A percentile compares a stretch with the other conserved stretches of the same genome.
phyloP scores from a whole-genome alignment of 2,329 filamentous ascomycete species.

The Aureobasidium lini region DNA sequence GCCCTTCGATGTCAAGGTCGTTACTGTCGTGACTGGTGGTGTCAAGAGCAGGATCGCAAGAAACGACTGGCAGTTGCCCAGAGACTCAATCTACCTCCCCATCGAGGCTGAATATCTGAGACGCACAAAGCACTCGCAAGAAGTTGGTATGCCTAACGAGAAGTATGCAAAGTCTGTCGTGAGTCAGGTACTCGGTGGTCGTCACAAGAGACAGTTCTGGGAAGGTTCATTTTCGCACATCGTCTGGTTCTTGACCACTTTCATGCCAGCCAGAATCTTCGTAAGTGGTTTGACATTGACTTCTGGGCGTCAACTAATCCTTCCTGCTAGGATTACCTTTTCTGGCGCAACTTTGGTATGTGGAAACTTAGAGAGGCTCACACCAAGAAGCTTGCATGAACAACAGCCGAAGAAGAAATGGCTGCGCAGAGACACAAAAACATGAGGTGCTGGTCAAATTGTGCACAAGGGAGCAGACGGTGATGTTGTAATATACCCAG shows the following conservation, averaged over 20 bases:
- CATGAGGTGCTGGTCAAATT: not conserved
- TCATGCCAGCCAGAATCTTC: slow-evolving; percentile 37
- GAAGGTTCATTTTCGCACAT: slow-evolving; percentile 45
- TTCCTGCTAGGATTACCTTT: slow-evolving; percentile 33
- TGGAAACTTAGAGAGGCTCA: slow-evolving; percentile 33
- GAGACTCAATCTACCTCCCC: slow-evolving; percentile 45
- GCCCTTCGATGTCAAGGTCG: slow-evolving; percentile 42
- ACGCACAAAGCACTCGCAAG: slow-evolving; percentile 47
- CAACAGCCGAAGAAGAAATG: not conserved
- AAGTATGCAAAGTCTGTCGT: slow-evolving; percentile 51
- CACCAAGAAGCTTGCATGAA: slow-evolving; percentile 21
- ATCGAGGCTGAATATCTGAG: slow-evolving; percentile 45
- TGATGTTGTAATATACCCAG: too few species aligned
- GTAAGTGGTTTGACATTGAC: slow-evolving; percentile 19
- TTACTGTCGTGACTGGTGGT: slow-evolving; percentile 50
- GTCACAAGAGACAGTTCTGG: slow-evolving; percentile 41
- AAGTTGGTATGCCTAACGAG: slow-evolving; percentile 44
- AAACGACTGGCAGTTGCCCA: slow-evolving; percentile 39
- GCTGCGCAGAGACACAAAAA: not conserved
- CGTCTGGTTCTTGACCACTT: slow-evolving; percentile 43
- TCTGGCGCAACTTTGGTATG: slow-evolving; percentile 46
- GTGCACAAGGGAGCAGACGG: not conserved
- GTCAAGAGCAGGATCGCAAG: slow-evolving; percentile 53
- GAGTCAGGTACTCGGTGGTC: slow-evolving; percentile 37
- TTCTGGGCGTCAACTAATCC: slow-evolving; percentile 22